Conservation (phyloP, 176 grass and related monocot genomes). For the Oryza australiensis region DNA sequence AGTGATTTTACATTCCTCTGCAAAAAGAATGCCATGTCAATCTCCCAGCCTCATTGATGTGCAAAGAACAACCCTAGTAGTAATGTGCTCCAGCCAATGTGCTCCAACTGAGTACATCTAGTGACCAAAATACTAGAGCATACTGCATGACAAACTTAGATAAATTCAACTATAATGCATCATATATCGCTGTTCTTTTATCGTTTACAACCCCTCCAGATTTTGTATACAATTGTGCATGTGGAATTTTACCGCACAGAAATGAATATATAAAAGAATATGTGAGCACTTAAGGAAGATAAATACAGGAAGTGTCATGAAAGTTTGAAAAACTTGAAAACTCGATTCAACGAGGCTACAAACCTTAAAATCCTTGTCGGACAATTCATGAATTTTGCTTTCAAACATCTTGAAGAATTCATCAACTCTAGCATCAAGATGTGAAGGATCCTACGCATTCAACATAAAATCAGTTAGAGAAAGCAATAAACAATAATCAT, state of each 20-base stretch:
- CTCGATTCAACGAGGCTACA: conserved; percentile 25
- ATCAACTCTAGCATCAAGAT: conserved; percentile 81
- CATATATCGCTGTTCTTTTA: background rate
- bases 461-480: conserved; percentile 33
- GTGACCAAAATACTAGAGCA: too few relatives aligned
- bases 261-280: background rate
- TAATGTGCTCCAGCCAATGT: background rate
- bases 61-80: background rate
- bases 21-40: conserved; percentile 22
- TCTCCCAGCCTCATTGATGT: background rate
- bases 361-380: conserved; percentile 86
- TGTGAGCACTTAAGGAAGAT: background rate
- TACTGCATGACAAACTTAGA: background rate
- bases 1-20: conserved; percentile 81
- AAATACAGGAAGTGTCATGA: background rate
- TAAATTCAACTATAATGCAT: background rate
- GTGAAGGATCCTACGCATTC: conserved; percentile 60
- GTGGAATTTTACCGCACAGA: background rate
- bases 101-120: background rate
- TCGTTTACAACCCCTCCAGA: background rate
- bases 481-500: conserved; percentile 1
- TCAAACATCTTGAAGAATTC: conserved; percentile 79
- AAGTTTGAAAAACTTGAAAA: background rate
- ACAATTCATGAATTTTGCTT: conserved; percentile 75
- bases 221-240: background rate